These are phyloP conservation scores for Russula virescens DNA, from an alignment of 768 basidiomycete species.

Conservation along the genomic window DNA sequence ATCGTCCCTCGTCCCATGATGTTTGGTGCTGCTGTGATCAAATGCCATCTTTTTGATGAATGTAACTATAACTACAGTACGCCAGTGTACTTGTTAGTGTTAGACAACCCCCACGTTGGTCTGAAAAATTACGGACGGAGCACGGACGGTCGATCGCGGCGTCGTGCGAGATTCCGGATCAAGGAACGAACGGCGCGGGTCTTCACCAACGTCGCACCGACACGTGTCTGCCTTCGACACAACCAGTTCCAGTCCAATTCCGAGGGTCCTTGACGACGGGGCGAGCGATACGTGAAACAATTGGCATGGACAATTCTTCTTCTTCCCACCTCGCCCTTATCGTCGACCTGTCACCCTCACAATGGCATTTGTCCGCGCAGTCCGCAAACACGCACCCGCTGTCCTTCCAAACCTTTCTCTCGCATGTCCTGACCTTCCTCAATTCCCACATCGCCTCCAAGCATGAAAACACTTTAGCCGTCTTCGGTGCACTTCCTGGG, in stretches of 20 bases:
- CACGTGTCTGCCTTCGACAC: slow-evolving; percentile 2
- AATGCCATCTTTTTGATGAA: too few species aligned
- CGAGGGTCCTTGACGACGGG: not conserved
- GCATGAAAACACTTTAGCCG: slow-evolving; percentile 88
- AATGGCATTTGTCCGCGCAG: slow-evolving; percentile 73
- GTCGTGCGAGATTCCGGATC: not conserved
- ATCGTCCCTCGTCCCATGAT: too few species aligned
- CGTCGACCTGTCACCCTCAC: slow-evolving; percentile 77
- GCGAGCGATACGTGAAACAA: not conserved
- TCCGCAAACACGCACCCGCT: slow-evolving; percentile 47
- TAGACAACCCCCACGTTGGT: too few species aligned
- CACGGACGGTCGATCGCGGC: not conserved
- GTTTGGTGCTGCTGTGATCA: too few species aligned
- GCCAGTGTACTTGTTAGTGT: too few species aligned
- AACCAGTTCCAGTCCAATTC: not conserved
- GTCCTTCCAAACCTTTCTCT: slow-evolving; percentile 65
- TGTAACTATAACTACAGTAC: too few species aligned
- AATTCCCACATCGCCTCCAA: slow-evolving; percentile 89
- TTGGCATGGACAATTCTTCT: slow-evolving; percentile 14
- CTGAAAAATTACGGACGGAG: too few species aligned
- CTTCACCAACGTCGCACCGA: not conserved
- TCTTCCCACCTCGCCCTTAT: slow-evolving; percentile 71
- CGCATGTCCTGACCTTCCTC: slow-evolving; percentile 83
- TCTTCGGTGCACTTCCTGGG: slow-evolving; percentile 83
- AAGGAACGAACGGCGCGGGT: not conserved